phyloP scores from a whole-genome alignment of 2,329 filamentous ascomycete species.

The Ramichloridium luteum region DNA sequence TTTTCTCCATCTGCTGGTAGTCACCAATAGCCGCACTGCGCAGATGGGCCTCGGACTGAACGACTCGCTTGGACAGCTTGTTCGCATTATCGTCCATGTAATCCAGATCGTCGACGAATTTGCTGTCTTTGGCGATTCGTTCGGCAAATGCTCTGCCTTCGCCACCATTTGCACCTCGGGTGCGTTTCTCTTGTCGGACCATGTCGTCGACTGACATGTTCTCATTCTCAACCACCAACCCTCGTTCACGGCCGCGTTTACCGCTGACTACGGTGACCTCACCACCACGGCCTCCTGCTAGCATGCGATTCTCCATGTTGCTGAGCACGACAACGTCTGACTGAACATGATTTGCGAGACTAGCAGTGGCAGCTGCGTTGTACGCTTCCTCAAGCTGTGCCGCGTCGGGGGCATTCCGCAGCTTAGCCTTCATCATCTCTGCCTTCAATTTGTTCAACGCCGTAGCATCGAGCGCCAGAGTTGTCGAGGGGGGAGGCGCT shows the following conservation, averaged over 20 bases:
- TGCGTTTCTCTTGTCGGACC: slow-evolving; percentile 86
- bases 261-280: slow-evolving; percentile 71
- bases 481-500: slow-evolving; percentile 37
- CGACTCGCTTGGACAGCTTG: slow-evolving; percentile 74
- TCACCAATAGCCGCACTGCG: slow-evolving; percentile 79
- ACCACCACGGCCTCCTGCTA: slow-evolving; percentile 59
- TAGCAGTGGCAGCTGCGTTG: slow-evolving; percentile 57
- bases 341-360: slow-evolving; percentile 42
- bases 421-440: slow-evolving; percentile 89
- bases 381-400: slow-evolving; percentile 73
- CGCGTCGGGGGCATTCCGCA: slow-evolving; percentile 64
- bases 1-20: slow-evolving; percentile 77
- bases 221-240: slow-evolving; percentile 77
- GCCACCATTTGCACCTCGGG: slow-evolving; percentile 52
- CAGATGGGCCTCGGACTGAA: slow-evolving; percentile 77
- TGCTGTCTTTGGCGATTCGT: slow-evolving; percentile 82
- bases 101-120: slow-evolving; percentile 84
- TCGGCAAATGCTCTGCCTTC: slow-evolving; percentile 77
- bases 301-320: slow-evolving; percentile 78
- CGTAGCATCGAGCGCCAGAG: slow-evolving; percentile 56
- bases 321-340: slow-evolving; percentile 67
- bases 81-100: slow-evolving; percentile 96
- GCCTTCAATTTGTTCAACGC: slow-evolving; percentile 80
- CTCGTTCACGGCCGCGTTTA: slow-evolving; percentile 72
- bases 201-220: slow-evolving; percentile 97